Conservation (phyloP, 2,329 filamentous ascomycete genomes). For the Aspergillus alliaceus region DNA sequence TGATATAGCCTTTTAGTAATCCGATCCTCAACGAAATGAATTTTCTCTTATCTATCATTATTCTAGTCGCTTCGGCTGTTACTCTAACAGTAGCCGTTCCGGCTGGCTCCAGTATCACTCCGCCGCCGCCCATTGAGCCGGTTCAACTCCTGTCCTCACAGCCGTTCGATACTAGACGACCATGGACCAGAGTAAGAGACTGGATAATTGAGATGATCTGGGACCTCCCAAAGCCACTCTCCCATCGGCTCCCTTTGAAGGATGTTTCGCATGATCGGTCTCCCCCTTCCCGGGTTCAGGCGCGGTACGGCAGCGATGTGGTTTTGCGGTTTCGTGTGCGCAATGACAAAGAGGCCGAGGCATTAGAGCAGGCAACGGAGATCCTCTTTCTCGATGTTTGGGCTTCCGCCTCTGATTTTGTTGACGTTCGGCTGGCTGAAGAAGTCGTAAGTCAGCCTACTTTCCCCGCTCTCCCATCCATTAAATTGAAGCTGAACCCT, state of each 20-base stretch:
- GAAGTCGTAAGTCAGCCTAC: conserved; percentile 60
- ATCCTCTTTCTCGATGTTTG: conserved; percentile 86
- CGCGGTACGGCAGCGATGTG: conserved; percentile 74
- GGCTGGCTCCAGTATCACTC: conserved; percentile 37
- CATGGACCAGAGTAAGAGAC: conserved; percentile 43
- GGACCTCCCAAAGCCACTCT: conserved; percentile 33
- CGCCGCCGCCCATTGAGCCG: conserved; percentile 32
- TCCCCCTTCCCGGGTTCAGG: conserved; percentile 41
- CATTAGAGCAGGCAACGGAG: conserved; percentile 70
- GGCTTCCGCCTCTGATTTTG: conserved; percentile 77
- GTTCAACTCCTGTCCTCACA: conserved; percentile 27
- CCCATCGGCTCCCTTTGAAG: conserved; percentile 19
- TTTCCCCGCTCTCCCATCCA: background rate
- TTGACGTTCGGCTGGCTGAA: conserved; percentile 78
- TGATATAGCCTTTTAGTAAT: background rate
- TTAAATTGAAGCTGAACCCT: background rate
- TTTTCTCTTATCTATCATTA: conserved; percentile 14
- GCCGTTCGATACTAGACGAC: conserved; percentile 28
- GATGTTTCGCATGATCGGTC: conserved; percentile 16
- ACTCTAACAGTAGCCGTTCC: conserved; percentile 31
- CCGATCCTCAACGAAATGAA: conserved; percentile 9
- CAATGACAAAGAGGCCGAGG: conserved; percentile 65
- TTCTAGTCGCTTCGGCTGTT: conserved; percentile 18
- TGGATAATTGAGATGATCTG: conserved; percentile 46
- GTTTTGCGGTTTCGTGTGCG: conserved; percentile 85